Evolutionary conservation across 257 asterid genomes (phyloP).

Genomic region (Primulina huaijiensis): DNA sequence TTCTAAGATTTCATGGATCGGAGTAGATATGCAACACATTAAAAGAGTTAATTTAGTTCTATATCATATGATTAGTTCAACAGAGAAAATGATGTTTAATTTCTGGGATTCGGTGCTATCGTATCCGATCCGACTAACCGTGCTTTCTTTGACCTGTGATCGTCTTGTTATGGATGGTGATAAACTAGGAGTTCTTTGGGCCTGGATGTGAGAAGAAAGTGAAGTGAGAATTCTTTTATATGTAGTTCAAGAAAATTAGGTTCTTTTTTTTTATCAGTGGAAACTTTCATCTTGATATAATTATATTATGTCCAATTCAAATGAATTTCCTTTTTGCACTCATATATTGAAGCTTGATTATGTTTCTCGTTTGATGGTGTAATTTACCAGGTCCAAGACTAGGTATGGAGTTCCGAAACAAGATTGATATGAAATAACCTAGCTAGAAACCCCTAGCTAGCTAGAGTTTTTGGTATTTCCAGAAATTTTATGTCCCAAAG

Average conservation of each 20-base stretch:
- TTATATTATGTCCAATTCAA: background rate
- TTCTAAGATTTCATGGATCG: slow-evolving; percentile 31
- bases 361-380: background rate
- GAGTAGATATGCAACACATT: slow-evolving; percentile 25
- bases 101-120: slow-evolving; percentile 18
- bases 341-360: background rate
- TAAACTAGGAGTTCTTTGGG: slow-evolving; percentile 5
- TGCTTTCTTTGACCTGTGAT: slow-evolving; percentile 25
- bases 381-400: background rate
- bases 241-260: background rate
- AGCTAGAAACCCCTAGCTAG: background rate
- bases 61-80: slow-evolving; percentile 1
- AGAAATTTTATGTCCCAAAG: slow-evolving; percentile 49
- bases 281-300: background rate
- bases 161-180: background rate
- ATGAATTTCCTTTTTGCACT: no score
- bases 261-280: background rate
- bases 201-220: background rate
- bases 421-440: background rate
- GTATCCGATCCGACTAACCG: background rate
- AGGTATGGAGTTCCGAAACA: background rate
- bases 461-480: background rate
- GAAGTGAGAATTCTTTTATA: background rate
- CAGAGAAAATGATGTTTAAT: slow-evolving; percentile 32
- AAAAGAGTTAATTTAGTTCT: slow-evolving; percentile 5